Base-by-base conservation (phyloP, 257 asterid genomes). In the Solanum clarkiae region DNA sequence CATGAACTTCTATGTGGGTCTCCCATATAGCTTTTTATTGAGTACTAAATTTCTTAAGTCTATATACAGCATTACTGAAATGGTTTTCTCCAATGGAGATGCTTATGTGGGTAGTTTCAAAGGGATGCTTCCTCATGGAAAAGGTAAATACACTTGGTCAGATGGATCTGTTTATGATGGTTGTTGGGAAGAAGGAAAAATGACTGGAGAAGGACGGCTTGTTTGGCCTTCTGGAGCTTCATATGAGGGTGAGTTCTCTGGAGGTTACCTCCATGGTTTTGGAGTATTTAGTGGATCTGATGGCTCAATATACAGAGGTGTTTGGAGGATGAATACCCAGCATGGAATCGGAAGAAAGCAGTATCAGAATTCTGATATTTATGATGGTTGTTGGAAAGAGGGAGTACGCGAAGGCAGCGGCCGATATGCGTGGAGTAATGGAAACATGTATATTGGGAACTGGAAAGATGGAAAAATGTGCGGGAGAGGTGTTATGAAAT, bases 331-430 rank as follows among this genome's bases (percentile, higher is more conserved):
- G 97, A 96, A 94, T 89, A 88, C 89, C 87, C 94, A 91, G 70
- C 97, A 94, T 89, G 99, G 99, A 36, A 90, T 93, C 83, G 99
- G 99, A 63, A 86, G 94, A 89, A 95, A 97, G 87, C 91, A 92
- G 75, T 97, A 97, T 89, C 90, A 91, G 40, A 95, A 92, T 89
- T 89, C 93, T 55, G 98, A 97, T 87, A 86, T 93, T 80, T 97
- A 95, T 88, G 98, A 97, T 81, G 99, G 99, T 79, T 91, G 97
- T 81, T 95, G 99, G 99, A 93, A 92, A 93, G 98, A 93, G 87
- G 98, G 98, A 84, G 90, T 89, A 79, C 93, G 96, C 42, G 99
- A 95, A 87, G 99, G 99, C 84, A 90, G 97, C 80, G 99, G 99
- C 75, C 89, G 94, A 89, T 97, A 95, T 90, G 93, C 88, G 12